These are phyloP conservation scores for Amesomyces nigricolor DNA, from an alignment of 2,329 filamentous ascomycete species.

Conservation along the genomic window DNA sequence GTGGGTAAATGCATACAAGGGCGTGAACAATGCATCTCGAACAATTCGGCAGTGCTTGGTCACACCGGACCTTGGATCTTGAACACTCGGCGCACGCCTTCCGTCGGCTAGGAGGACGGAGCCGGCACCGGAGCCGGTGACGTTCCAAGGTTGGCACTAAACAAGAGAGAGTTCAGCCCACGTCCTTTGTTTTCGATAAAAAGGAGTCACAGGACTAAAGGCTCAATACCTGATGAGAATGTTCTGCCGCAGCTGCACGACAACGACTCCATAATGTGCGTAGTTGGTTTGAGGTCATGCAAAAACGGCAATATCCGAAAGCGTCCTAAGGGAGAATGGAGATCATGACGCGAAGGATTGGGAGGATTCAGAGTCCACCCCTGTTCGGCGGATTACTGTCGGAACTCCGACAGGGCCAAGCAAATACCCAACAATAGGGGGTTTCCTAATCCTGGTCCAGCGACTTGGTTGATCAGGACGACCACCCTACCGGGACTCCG, in stretches of 20 bases:
- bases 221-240: not conserved
- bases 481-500: too few species aligned
- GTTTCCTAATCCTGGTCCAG: too few species aligned
- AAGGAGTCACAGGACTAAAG: too few species aligned
- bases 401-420: too few species aligned
- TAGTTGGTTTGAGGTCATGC: not conserved
- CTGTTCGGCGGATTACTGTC: too few species aligned
- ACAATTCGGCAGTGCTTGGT: not conserved
- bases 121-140: not conserved
- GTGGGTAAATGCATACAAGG: not conserved
- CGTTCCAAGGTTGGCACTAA: not conserved
- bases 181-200: too few species aligned
- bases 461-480: too few species aligned
- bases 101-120: not conserved
- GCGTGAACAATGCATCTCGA: not conserved
- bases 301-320: not conserved
- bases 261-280: not conserved
- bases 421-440: too few species aligned
- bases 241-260: not conserved
- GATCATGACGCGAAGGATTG: too few species aligned
- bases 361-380: too few species aligned
- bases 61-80: slow-evolving; percentile 3
- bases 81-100: slow-evolving; percentile 2
- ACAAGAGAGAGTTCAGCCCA: too few species aligned
- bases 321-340: too few species aligned